A percentile compares a stretch with the other conserved stretches of the same genome.
Conservation (phyloP, 176 grass and related monocot genomes). For the Oryza glaberrima region DNA sequence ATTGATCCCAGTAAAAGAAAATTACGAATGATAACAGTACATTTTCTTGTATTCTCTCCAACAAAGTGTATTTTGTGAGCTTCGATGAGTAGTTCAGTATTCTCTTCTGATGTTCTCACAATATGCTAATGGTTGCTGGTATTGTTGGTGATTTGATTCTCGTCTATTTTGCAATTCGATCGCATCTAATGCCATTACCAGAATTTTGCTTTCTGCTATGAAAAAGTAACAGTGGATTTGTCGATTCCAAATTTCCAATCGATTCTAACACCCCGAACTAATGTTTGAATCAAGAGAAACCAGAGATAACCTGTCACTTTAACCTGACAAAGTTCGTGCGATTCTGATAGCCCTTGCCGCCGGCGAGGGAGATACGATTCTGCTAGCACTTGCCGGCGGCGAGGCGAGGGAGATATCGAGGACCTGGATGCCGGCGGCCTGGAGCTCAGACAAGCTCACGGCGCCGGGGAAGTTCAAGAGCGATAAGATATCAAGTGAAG, state of each 20-base stretch:
- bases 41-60: neutral
- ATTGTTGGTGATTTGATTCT: neutral
- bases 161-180: neutral
- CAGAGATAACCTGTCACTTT: neutral
- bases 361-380: neutral
- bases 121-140: neutral
- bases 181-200: neutral
- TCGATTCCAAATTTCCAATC: neutral
- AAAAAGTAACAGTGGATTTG: neutral
- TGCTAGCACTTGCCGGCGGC: neutral
- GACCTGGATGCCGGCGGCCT: neutral
- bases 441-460: no score
- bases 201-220: no score
- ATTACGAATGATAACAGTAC: neutral
- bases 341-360: neutral
- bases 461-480: neutral
- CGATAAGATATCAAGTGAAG: neutral
- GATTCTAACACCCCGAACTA: neutral
- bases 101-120: neutral
- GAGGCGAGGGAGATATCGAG: neutral
- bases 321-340: neutral
- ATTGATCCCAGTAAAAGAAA: neutral
- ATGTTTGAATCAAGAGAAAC: no score
- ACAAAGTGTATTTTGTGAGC: neutral
- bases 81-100: neutral